Conservation (phyloP, 345 rosid genomes). For the Nephelium lappaceum region DNA sequence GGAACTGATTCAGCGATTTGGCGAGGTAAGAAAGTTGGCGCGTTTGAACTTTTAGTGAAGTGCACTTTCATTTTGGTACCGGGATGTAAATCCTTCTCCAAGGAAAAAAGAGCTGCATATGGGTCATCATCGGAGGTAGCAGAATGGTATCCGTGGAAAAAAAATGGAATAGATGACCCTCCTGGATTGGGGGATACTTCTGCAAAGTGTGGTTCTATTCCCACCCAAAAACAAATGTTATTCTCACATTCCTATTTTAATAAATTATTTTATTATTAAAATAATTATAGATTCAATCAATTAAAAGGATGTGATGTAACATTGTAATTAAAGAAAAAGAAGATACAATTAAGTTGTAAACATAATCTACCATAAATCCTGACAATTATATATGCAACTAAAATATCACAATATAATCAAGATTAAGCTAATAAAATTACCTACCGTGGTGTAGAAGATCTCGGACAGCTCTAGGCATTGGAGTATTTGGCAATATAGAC, state of each 20-base stretch:
- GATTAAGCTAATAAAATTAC: not conserved
- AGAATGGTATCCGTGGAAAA: not conserved
- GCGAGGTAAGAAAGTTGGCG: slow-evolving; percentile 66
- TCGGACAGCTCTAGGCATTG: slow-evolving; percentile 55
- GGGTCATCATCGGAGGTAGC: slow-evolving; percentile 66
- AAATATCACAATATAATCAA: too few species aligned
- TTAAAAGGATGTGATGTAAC: too few species aligned
- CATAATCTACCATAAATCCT: slow-evolving; percentile 37
- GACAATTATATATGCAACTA: not conserved
- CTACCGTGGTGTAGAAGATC: slow-evolving; percentile 49
- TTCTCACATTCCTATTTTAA: too few species aligned
- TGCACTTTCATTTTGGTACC: slow-evolving; percentile 59
- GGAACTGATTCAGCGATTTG: slow-evolving; percentile 57
- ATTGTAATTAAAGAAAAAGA: too few species aligned
- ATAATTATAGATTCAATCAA: too few species aligned
- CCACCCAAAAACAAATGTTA: too few species aligned
- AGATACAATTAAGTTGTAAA: too few species aligned
- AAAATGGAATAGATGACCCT: slow-evolving; percentile 34
- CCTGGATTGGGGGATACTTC: slow-evolving; percentile 39
- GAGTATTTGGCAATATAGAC: slow-evolving; percentile 51
- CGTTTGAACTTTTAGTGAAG: slow-evolving; percentile 49
- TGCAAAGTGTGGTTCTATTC: not conserved
- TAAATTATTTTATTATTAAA: too few species aligned
- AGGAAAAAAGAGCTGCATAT: slow-evolving; percentile 67
- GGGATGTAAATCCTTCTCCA: slow-evolving; percentile 66